Evolutionary conservation across 2,329 filamentous ascomycete species (phyloP), one percentile per base, ranked within the genome.

Genomic region (Alternaria sp.): DNA sequence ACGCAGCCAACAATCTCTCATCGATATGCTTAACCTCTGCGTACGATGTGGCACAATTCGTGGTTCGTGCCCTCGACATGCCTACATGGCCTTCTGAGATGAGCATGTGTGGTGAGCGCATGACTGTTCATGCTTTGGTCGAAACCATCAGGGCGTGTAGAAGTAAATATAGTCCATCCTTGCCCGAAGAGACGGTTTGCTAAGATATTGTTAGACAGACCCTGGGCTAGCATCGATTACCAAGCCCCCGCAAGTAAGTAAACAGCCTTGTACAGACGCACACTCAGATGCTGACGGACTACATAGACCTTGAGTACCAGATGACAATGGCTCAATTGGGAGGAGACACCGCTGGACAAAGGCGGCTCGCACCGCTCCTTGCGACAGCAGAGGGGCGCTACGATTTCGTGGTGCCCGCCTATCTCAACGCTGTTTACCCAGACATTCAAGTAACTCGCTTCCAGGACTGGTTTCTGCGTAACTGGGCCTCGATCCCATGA

Each of bases 351-450:
- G 62, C 71, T 14, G 72, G 75, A 50, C 79, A 82, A 60, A 73
- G 76, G 59, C 80, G 80, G 5, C 68, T 90, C 51, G 85, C 88
- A 60, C 83, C 88, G 32, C 83, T 92, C 25, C 82, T 91, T 38
- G 89, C 89, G 32, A 92, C 90, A 0, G 87, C 87, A 18, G 86
- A 90, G 63, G 88, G 89, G 2, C 85, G 88, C 10, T 93, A 91
- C 71, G 86, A 89, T 64, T 90, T 91, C 67, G 79, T 81, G 3
- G 79, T 84, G 12, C 78, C 87, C 1, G 74, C 70, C 2, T 90
- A 88, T 62, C 78, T 92, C 55, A 91, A 91, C 73, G 60, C 68
- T 11, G 59, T 69, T 38, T 81, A 80, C 57, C 77, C 79, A 32
- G 75, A 80, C 27, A 68, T 82, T 38, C 66, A 57, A 38, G 69